These are phyloP conservation scores for Nannizzia gypsea DNA, from an alignment of 2,329 filamentous ascomycete species.

Conservation along the genomic window DNA sequence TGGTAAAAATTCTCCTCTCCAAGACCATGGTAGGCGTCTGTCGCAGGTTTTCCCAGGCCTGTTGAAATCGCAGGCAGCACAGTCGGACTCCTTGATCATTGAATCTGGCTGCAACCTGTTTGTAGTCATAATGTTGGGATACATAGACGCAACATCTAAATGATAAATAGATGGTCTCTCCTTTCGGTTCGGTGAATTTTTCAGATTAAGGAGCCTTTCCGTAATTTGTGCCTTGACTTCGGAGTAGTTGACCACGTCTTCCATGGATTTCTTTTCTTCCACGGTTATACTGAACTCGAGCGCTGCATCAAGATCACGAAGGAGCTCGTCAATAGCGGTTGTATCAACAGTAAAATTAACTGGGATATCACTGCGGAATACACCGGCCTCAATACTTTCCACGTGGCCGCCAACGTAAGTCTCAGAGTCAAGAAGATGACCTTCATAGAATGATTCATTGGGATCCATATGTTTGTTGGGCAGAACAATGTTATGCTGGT, in stretches of 20 bases:
- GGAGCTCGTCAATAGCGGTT: constrained; percentile 74
- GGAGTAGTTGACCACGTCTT: constrained; percentile 69
- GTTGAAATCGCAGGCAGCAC: constrained; percentile 96
- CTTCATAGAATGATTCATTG: constrained; percentile 90
- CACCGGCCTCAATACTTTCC: constrained; percentile 96
- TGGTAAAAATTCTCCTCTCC: constrained; percentile 93
- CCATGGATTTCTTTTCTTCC: constrained; percentile 70
- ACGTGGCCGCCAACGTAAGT: constrained; percentile 98
- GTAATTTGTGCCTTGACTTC: constrained; percentile 75
- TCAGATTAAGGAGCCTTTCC: constrained; percentile 58
- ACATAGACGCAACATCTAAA: constrained; percentile 98
- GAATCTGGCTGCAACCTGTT: constrained; percentile 95
- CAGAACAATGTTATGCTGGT: constrained; percentile 77
- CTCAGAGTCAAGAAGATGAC: constrained; percentile 88
- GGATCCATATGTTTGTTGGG: constrained; percentile 93
- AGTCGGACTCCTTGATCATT: constrained; percentile 96
- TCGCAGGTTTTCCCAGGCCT: constrained; percentile 95
- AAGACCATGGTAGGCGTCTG: constrained; percentile 86
- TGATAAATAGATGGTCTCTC: constrained; percentile 93
- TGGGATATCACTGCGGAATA: constrained; percentile 91
- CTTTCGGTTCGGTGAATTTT: constrained; percentile 67
- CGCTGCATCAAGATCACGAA: constrained; percentile 76
- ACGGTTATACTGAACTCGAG: constrained; percentile 76
- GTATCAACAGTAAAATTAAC: constrained; percentile 89
- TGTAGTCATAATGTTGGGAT: constrained; percentile 99